Base-by-base conservation (phyloP, 768 basidiomycete species). In the Naganishia antarctica region DNA sequence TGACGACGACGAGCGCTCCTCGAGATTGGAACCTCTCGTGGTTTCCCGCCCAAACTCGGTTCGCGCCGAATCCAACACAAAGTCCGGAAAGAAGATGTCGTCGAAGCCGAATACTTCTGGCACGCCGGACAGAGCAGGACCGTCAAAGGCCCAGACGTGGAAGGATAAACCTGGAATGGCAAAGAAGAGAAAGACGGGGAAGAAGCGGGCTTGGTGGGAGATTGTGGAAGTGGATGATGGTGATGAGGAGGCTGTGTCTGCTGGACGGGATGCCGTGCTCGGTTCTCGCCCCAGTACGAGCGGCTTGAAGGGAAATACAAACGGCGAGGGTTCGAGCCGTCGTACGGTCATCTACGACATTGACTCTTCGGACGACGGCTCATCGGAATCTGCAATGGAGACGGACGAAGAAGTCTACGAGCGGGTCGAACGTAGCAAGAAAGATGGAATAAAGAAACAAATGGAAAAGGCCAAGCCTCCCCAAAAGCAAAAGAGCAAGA, bases 311-410 rank as follows among this genome's bases (percentile, higher is more conserved):
- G 29, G 32, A 32, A 45, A 32, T 12, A 18, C 18, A 3, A 47
- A 43, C 31, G 45, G 25, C 9, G 26, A 8, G 45, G 51, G n/a
- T 49, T 58, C 41, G n/a, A n/a, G n/a, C 28, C 31, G 34, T 45
- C 60, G 40, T 45, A 43, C 16, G 28, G 18, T n/a, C 23, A 49
- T 44, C 29, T 31, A 5, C 61, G 61, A 51, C 51, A 59, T 50
- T 59, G 60, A 48, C 34, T 25, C 60, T 23, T 44, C 43, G 11
- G 68, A 73, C 73, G 63, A 78, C 76, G 68, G 77, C 69, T 68
- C 80, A 37, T 57, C 53, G 5, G 53, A 21, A 16, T 57, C 53
- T 25, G 53, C 53, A n/a, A 21, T 37, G 11, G 53, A 57, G 40
- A 57, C 53, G 34, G 53, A 57, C 23, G 53, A 57, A 57, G 53